A percentile compares a stretch with the other conserved stretches of the same genome.
phyloP scores from a whole-genome alignment of 2,329 filamentous ascomycete species.

The Cordyceps fumosorosea region DNA sequence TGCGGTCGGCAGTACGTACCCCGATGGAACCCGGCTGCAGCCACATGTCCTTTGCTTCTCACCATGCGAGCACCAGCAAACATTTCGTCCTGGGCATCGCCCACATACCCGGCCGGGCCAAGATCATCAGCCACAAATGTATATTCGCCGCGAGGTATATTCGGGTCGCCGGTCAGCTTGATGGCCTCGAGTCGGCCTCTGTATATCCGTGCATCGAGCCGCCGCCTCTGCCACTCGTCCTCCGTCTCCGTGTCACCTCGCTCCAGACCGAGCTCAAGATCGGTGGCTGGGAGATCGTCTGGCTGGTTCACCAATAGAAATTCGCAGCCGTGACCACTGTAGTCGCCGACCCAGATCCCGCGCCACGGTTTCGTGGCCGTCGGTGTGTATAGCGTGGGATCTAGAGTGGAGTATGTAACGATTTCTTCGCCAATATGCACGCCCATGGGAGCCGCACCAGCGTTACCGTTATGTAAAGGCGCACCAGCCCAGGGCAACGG shows the following conservation, averaged over 20 bases:
- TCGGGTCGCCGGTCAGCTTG: constrained; percentile 87
- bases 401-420: constrained; percentile 64
- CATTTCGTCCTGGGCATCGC: constrained; percentile 55
- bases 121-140: constrained; percentile 79
- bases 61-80: constrained; percentile 74
- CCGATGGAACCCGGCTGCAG: constrained; percentile 60
- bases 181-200: constrained; percentile 70
- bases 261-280: constrained; percentile 35
- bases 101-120: constrained; percentile 56
- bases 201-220: constrained; percentile 44
- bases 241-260: constrained; percentile 36
- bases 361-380: constrained; percentile 75
- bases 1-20: constrained; percentile 45
- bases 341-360: constrained; percentile 90
- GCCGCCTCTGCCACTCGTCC: constrained; percentile 38
- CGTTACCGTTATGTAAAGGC: constrained; percentile 19
- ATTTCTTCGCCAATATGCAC: constrained; percentile 49
- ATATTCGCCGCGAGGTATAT: constrained; percentile 79
- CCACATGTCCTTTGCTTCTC: constrained; percentile 69
- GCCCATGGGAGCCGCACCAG: constrained; percentile 26
- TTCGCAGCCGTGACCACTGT: constrained; percentile 80
- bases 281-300: constrained; percentile 34
- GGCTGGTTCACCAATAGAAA: constrained; percentile 78
- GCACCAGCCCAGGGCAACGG: constrained; percentile 26
- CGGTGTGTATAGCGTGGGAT: constrained; percentile 70